A percentile compares a stretch with the other conserved stretches of the same genome.
These are phyloP conservation scores for Metschnikowia shivogae DNA, from an alignment of 805 yeast species.

Conservation along the genomic window DNA sequence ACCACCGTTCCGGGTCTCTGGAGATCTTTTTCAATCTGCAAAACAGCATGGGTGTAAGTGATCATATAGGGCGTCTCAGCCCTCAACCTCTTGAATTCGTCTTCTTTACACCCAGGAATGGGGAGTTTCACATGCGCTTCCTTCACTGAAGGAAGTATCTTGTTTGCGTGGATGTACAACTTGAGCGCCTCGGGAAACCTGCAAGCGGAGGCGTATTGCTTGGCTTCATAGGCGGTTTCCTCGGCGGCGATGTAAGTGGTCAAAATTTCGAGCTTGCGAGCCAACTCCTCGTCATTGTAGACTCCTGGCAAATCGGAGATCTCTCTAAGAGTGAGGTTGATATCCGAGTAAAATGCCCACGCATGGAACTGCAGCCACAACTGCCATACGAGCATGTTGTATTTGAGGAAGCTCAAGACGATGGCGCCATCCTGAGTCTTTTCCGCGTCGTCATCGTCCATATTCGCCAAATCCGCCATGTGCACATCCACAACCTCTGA, in stretches of 20 bases:
- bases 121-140: slow-evolving; percentile 35
- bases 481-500: slow-evolving; percentile 64
- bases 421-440: slow-evolving; percentile 70
- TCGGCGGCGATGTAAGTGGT: slow-evolving; percentile 44
- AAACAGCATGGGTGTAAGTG: slow-evolving; percentile 1
- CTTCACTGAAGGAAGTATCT: slow-evolving; percentile 14
- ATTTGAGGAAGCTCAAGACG: slow-evolving; percentile 69
- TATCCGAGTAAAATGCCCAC: slow-evolving; percentile 38
- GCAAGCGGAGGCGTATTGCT: too few species aligned
- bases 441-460: slow-evolving; percentile 49
- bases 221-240: too few species aligned
- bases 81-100: slow-evolving; percentile 25
- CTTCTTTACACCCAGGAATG: slow-evolving; percentile 38
- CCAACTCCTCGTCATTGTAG: slow-evolving; percentile 71
- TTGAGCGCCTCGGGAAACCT: slow-evolving; percentile 47
- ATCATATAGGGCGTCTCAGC: neutral
- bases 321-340: slow-evolving; percentile 51
- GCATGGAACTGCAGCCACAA: too few species aligned
- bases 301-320: slow-evolving; percentile 88
- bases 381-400: slow-evolving; percentile 54
- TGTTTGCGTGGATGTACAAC: slow-evolving; percentile 27
- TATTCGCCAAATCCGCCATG: slow-evolving; percentile 48
- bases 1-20: slow-evolving; percentile 26
- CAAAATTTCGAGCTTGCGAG: slow-evolving; percentile 49
- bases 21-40: slow-evolving; percentile 30